phyloP scores from a whole-genome alignment of 768 basidiomycete species.

The Grammothele lineata region DNA sequence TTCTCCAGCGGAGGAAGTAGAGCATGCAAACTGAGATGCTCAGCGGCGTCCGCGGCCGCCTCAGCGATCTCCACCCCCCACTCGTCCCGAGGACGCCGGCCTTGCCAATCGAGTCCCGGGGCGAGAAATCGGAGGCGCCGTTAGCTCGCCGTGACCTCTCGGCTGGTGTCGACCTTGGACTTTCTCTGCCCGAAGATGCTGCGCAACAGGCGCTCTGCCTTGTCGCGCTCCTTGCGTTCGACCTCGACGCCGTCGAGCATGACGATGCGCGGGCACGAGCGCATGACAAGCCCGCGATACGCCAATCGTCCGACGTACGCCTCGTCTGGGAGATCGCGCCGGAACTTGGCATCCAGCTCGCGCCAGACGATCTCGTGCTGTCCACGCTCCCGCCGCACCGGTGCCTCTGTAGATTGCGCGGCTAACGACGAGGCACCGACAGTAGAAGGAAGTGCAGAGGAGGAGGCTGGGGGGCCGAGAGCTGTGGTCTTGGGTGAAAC shows the following conservation, averaged over 20 bases:
- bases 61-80: no score
- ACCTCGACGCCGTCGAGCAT: conserved; percentile 86
- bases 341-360: conserved; percentile 80
- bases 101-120: no score
- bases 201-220: conserved; percentile 67
- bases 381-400: conserved; percentile 10
- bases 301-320: conserved; percentile 82
- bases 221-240: conserved; percentile 77
- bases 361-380: conserved; percentile 46
- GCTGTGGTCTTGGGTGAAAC: neutral
- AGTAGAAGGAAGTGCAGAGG: neutral
- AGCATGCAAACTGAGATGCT: no score
- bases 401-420: conserved; percentile 4
- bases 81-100: no score
- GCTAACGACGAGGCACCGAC: neutral
- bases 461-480: neutral
- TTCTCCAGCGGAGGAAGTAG: no score
- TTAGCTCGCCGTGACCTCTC: conserved; percentile 5
- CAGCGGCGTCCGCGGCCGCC: no score
- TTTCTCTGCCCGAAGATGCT: conserved; percentile 34
- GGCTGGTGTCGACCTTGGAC: neutral
- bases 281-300: conserved; percentile 88
- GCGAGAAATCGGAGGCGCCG: no score
- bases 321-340: conserved; percentile 85
- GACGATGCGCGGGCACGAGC: conserved; percentile 58